Evolutionary conservation across 2,329 filamentous ascomycete genomes (phyloP), one percentile per base, ranked within the genome.

Genomic region (Dactylellina parvicollis): DNA sequence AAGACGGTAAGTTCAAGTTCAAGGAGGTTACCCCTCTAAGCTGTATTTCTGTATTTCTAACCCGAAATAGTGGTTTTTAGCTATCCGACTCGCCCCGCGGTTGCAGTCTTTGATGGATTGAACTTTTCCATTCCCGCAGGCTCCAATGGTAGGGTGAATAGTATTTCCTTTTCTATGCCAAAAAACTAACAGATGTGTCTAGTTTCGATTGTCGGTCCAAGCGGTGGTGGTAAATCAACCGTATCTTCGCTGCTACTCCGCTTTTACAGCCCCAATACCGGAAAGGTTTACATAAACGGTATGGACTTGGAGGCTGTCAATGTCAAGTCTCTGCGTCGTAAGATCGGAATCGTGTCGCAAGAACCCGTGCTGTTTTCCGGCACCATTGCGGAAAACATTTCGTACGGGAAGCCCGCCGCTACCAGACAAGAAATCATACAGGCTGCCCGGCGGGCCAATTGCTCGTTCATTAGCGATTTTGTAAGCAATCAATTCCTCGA

Each of bases 391-490:
- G 90, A 95, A 80, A 95, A 96, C 78, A 98, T 99, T 77, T 86
- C 92, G 0, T 99, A 99, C 78, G 95, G 94, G 66, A 90, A 88
- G 69, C 94, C 94, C 0, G 81, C 86, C 49, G 94, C 95, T 0
- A 89, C 89, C 2, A 86, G 91, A 59, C 84, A 87, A 30, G 92
- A 97, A 77, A 95, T 99, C 67, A 86, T 96, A 69, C 86, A 88
- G 18, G 96, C 95, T 5, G 95, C 95, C 2, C 86, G 91, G 74
- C 90, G 94, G 80, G 95, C 95, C 60, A 99, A 99, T 81, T 99
- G 95, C 80, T 90, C 90, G 77, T 99, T 99, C 79, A 96, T 99
- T 80, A 90, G 90, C 79, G 95, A 99, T 80, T 96, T 99, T 77
- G 69, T 73, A 54, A 36, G 69, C 4, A 24, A 36, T 28, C 4